Conservation (phyloP, 179 eudicot species). For the Sideroxylon spinosum region DNA sequence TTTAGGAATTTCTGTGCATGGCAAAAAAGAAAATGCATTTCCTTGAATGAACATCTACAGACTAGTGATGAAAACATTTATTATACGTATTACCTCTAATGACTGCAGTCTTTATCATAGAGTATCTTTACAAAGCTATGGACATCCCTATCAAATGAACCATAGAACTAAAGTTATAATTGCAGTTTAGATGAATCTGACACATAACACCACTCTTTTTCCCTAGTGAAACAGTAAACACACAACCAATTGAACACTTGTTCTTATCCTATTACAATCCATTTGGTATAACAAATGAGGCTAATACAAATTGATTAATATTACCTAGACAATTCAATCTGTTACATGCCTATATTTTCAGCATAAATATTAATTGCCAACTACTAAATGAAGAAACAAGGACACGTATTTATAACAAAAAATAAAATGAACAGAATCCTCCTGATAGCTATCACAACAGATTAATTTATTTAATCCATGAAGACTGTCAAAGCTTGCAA, state of each 20-base stretch:
- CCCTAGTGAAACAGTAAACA: too few species aligned
- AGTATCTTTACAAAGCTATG: background rate
- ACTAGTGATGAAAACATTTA: background rate
- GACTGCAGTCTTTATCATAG: background rate
- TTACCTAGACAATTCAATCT: background rate
- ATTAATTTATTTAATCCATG: background rate
- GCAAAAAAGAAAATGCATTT: background rate
- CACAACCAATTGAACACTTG: background rate
- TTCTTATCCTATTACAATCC: background rate
- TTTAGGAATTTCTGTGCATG: background rate
- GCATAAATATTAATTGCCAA: background rate
- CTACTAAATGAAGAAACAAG: too few species aligned
- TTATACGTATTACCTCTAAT: background rate
- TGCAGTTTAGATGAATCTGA: background rate
- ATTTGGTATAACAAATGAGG: background rate
- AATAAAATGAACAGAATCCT: background rate
- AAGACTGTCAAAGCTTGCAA: slow-evolving; percentile 17
- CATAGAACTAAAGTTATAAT: background rate
- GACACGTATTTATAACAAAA: background rate
- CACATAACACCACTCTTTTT: too few species aligned
- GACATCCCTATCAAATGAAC: background rate
- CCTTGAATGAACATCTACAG: background rate
- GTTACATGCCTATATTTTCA: slow-evolving; percentile 5
- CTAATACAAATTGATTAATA: background rate
- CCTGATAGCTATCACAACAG: background rate